A percentile compares a stretch with the other conserved stretches of the same genome.
These are phyloP conservation scores for Candida maesae DNA, from an alignment of 805 yeast species.

Conservation along the genomic window DNA sequence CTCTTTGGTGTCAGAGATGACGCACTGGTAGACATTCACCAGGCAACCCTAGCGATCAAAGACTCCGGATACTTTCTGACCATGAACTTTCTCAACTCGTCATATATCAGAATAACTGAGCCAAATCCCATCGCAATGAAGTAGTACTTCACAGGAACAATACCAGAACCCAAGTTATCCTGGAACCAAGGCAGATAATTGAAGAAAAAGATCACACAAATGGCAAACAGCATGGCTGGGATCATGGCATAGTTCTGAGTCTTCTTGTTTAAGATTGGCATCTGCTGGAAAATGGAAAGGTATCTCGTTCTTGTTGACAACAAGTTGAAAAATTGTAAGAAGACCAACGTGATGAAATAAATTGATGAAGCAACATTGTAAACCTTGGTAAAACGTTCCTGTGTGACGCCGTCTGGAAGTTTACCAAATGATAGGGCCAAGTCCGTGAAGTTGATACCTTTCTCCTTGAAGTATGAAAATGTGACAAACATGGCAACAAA, in stretches of 20 bases:
- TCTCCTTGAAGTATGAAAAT: constrained; percentile 35
- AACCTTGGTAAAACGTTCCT: constrained; percentile 24
- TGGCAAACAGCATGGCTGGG: constrained; percentile 33
- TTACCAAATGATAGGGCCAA: constrained; percentile 36
- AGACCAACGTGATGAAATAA: constrained; percentile 44
- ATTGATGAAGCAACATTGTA: constrained; percentile 38
- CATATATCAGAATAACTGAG: constrained; percentile 34
- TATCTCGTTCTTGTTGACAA: constrained; percentile 40
- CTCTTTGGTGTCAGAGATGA: too few species aligned
- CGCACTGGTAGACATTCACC: constrained; percentile 36
- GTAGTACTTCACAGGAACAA: constrained; percentile 43
- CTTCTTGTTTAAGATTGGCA: constrained; percentile 33
- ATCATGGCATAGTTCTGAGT: constrained; percentile 26
- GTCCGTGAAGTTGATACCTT: constrained; percentile 34
- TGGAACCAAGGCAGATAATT: constrained; percentile 41
- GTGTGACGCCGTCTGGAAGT: constrained; percentile 22
- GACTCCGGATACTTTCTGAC: constrained; percentile 37
- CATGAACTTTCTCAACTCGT: constrained; percentile 38
- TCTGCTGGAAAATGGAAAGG: constrained; percentile 39
- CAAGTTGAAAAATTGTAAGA: constrained; percentile 44
- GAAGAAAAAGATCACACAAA: constrained; percentile 38
- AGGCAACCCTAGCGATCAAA: constrained; percentile 37
- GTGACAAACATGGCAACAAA: constrained; percentile 39
- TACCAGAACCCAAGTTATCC: constrained; percentile 32
- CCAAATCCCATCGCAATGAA: constrained; percentile 46